A percentile compares a stretch with the other conserved stretches of the same genome.
Evolutionary conservation across 106 monocot species (phyloP).

Genomic region (Apostasia shenzhenica): DNA sequence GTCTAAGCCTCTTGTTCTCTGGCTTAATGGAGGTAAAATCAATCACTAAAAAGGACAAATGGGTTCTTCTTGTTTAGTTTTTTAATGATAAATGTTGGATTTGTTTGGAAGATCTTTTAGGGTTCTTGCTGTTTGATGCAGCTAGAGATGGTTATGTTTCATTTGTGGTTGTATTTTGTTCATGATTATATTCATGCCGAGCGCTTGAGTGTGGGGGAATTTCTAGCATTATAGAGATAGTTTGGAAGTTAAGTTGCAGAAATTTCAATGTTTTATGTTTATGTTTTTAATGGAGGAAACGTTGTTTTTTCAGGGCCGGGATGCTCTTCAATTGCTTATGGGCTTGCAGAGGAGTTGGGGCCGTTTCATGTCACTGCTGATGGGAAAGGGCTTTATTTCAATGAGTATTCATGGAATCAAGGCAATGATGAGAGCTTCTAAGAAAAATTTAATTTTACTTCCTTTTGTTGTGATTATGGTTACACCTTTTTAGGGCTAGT

Average conservation of each 20-base stretch:
- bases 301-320: conserved; percentile 61
- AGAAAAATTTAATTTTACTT: not conserved
- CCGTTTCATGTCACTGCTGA: conserved; percentile 91
- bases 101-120: too few species aligned
- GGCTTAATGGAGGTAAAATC: conserved; percentile 84
- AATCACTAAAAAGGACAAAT: too few species aligned
- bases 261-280: not conserved
- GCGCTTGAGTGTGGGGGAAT: too few species aligned
- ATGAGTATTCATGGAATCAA: conserved; percentile 93
- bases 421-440: conserved; percentile 22
- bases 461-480: not conserved
- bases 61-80: not conserved
- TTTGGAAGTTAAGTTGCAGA: not conserved
- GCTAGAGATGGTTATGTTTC: not conserved
- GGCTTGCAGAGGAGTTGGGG: conserved; percentile 87
- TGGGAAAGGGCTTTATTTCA: conserved; percentile 75
- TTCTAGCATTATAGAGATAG: not conserved
- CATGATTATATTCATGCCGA: not conserved
- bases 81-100: not conserved
- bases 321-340: conserved; percentile 91
- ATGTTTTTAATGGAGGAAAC: not conserved
- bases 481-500: too few species aligned
- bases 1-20: conserved; percentile 83
- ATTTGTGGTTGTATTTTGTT: not conserved
- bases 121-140: too few species aligned